Percentiles rank a stretch among this genome's conserved stretches.
These are phyloP conservation scores for Gracilariopsis chorda DNA, from an alignment of 23 red algal genomes.

Conservation along the genomic window DNA sequence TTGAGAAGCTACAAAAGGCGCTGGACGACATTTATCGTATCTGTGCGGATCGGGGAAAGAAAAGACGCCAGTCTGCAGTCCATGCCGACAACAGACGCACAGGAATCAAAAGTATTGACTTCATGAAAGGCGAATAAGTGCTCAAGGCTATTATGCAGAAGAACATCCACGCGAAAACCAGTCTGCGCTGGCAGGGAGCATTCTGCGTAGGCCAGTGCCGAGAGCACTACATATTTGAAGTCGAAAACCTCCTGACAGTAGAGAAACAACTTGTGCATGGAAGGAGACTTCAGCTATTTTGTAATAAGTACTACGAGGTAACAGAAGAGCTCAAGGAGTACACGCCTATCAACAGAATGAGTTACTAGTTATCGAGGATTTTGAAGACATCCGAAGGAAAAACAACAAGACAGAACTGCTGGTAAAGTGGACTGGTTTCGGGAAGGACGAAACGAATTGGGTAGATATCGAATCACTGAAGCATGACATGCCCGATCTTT, in stretches of 20 bases:
- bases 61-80: neutral
- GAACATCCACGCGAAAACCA: too few relatives aligned
- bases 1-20: neutral
- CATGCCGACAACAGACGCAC: neutral
- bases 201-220: too few relatives aligned
- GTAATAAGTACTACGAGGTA: neutral
- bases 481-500: too few relatives aligned
- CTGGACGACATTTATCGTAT: neutral
- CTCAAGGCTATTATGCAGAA: too few relatives aligned
- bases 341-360: neutral
- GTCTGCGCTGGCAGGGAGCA: too few relatives aligned
- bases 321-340: neutral
- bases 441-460: neutral
- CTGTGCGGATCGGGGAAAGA: neutral
- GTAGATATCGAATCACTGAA: neutral
- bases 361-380: too few relatives aligned
- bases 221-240: too few relatives aligned
- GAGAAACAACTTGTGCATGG: neutral
- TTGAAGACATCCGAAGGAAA: too few relatives aligned
- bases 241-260: neutral
- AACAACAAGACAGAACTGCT: neutral
- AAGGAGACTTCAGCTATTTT: neutral
- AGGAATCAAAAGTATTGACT: too few relatives aligned
- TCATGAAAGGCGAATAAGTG: too few relatives aligned
- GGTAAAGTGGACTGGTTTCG: neutral